Percentiles rank a stretch among this genome's conserved stretches.
phyloP scores from a whole-genome alignment of 306 rosid genomes.

The Cucurbita moschata region DNA sequence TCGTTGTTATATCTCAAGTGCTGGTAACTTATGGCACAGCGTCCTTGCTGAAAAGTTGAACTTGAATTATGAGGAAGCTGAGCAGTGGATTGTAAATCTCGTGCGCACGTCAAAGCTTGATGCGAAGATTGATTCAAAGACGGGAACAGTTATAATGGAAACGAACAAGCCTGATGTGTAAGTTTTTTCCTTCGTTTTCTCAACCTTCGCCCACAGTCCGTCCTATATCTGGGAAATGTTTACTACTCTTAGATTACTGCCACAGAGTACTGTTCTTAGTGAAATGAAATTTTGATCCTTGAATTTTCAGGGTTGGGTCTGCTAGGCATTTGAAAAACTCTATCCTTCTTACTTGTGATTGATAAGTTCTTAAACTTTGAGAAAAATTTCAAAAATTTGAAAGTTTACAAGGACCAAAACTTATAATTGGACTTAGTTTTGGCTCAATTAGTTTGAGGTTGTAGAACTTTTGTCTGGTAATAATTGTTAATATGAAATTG shows the following conservation, averaged over 20 bases:
- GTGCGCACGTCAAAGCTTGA: constrained; percentile 77
- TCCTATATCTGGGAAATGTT: not conserved
- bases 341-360: too few relatives aligned
- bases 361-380: too few relatives aligned
- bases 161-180: constrained; percentile 82
- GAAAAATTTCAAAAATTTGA: too few relatives aligned
- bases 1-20: not conserved
- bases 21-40: constrained; percentile 35
- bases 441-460: not conserved
- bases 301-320: not conserved
- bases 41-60: constrained; percentile 86
- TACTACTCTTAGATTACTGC: not conserved
- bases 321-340: too few relatives aligned
- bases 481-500: not conserved
- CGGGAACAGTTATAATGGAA: constrained; percentile 68
- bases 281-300: not conserved
- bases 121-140: constrained; percentile 66
- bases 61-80: constrained; percentile 84
- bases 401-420: too few relatives aligned
- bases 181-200: constrained; percentile 9
- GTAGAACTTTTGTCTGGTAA: too few relatives aligned
- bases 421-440: not conserved
- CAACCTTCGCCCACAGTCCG: not conserved
- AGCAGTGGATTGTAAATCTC: constrained; percentile 86
- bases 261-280: not conserved